Conservation (phyloP, 2,329 filamentous ascomycete genomes). For the Aspergillus hiratsukae region DNA sequence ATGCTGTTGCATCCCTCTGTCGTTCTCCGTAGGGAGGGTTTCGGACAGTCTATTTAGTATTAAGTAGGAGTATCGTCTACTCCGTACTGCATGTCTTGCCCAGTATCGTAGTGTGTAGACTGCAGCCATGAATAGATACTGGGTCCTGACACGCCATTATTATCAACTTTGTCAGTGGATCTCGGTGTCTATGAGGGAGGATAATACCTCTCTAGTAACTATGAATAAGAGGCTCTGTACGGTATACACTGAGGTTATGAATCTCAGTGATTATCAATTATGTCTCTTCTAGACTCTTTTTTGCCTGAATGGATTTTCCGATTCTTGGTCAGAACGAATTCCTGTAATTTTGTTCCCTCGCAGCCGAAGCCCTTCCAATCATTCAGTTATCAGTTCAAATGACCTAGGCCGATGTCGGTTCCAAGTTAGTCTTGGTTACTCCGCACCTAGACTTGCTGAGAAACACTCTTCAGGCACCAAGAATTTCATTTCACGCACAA, state of each 20-base stretch:
- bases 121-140: background rate
- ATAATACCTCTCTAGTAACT: background rate
- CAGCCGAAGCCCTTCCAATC: background rate
- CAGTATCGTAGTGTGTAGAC: background rate
- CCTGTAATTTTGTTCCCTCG: too few relatives aligned
- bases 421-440: background rate
- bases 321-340: background rate
- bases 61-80: too few relatives aligned
- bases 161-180: too few relatives aligned
- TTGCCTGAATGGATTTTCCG: background rate
- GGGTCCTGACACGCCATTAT: too few relatives aligned
- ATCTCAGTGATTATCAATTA: constrained; percentile 14
- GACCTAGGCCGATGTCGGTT: constrained; percentile 14
- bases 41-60: too few relatives aligned
- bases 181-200: background rate
- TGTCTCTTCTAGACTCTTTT: constrained; percentile 3
- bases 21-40: background rate
- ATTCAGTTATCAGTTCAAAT: background rate
- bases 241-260: background rate
- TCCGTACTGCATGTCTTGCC: too few relatives aligned
- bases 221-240: background rate
- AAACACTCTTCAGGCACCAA: background rate
- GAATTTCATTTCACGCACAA: background rate
- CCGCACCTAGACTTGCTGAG: too few relatives aligned
- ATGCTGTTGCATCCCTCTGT: background rate